phyloP scores from a whole-genome alignment of 768 basidiomycete species.

The Lanmaoa rubissima region DNA sequence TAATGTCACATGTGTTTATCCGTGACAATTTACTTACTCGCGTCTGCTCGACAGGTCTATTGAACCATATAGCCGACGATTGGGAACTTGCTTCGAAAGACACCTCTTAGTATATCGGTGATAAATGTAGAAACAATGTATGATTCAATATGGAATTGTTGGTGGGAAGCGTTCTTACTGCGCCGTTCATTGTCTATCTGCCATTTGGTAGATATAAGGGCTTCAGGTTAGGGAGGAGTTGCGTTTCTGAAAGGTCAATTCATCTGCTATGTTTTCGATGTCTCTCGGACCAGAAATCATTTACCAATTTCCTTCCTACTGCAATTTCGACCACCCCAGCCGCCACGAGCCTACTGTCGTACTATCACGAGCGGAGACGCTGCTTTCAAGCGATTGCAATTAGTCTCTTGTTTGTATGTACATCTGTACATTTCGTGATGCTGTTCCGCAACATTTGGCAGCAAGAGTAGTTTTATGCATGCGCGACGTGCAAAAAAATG shows the following conservation, averaged over 20 bases:
- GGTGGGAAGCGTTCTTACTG: not conserved
- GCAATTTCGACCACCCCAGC: not conserved
- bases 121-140: not conserved
- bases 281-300: not conserved
- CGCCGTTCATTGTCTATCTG: not conserved
- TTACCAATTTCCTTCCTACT: not conserved
- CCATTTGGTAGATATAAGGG: not conserved
- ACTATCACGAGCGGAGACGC: no score
- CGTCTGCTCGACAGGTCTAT: slow-evolving; percentile 20
- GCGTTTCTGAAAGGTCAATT: not conserved
- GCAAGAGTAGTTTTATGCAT: not conserved
- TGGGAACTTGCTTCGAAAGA: not conserved
- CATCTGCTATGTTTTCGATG: not conserved
- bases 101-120: not conserved
- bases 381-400: no score
- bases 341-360: not conserved
- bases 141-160: not conserved
- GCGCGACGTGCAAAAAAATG: not conserved
- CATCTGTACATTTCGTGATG: no score
- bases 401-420: no score
- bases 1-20: slow-evolving; percentile 1
- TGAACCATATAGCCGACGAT: not conserved
- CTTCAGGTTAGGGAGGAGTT: not conserved
- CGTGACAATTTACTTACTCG: slow-evolving; percentile 1
- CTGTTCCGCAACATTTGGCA: not conserved